phyloP scores from a whole-genome alignment of 202 grass and related monocot genomes.

The Schoenoplectus triqueter region DNA sequence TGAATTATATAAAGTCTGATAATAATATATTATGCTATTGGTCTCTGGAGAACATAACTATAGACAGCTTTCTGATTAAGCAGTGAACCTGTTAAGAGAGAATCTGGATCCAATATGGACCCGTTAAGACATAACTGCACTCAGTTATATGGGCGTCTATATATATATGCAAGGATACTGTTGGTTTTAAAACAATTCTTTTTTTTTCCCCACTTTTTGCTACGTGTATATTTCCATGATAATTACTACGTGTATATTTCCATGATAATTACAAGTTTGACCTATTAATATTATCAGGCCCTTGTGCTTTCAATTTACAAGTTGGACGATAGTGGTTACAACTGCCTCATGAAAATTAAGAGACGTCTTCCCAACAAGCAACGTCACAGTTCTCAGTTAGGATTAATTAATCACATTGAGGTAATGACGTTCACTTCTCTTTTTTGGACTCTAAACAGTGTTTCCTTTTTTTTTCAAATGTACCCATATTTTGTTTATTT shows the following conservation, averaged over 20 bases:
- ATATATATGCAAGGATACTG: too few relatives aligned
- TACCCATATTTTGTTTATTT: neutral
- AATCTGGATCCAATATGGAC: too few relatives aligned
- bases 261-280: neutral
- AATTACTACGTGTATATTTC: slow-evolving; percentile 9
- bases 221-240: too few relatives aligned
- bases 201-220: too few relatives aligned
- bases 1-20: too few relatives aligned
- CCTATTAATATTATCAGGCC: neutral
- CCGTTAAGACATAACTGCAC: too few relatives aligned
- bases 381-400: neutral
- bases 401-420: neutral
- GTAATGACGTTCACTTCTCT: neutral
- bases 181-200: too few relatives aligned
- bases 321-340: slow-evolving; percentile 35
- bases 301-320: slow-evolving; percentile 5
- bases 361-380: slow-evolving; percentile 28
- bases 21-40: too few relatives aligned
- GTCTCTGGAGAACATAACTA: too few relatives aligned
- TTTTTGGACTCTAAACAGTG: neutral
- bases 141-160: too few relatives aligned
- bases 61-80: too few relatives aligned
- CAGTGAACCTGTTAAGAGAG: too few relatives aligned
- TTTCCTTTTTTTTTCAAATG: slow-evolving; percentile 11
- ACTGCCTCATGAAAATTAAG: slow-evolving; percentile 22